Evolutionary conservation across 345 rosid genomes (phyloP), one percentile per base, ranked within the genome.

Genomic region (Gossypium ekmanianum): DNA sequence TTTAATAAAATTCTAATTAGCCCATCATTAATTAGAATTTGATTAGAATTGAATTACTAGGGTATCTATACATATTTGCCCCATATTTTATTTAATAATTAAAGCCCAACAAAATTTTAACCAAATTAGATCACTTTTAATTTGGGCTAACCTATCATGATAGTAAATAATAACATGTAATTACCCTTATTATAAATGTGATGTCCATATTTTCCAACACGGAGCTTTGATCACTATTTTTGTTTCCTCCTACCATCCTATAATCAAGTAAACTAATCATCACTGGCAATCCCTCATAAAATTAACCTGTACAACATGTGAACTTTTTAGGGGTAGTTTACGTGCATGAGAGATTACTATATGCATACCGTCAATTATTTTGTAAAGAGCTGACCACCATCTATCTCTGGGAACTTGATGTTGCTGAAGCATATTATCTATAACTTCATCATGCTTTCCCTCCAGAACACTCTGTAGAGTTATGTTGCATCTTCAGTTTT

Each of bases 321-420:
- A 47, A 26, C 27, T 7, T 61, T 4, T 13, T 27, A 0, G 17
- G 64, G 17, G 41, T 27, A 27, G 18, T 27, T 61, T 61, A 61
- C 17, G 13, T 54, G 51, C 26, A 62, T 9, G 39, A 58, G 62
- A 24, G 16, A 24, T 27, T 29, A 58, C 1, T 45, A 48, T 14
- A 20, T 54, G 26, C 64, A 47, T 83, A 88, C 91, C 92, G 87
- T 88, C 90, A 44, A 90, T 72, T 75, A 87, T 83, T 83, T 78
- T 80, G 79, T 86, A 83, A 44, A 90, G 87, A 71, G 92, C 50
- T 10, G 88, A 81, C 92, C 89, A 85, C 95, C 95, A 87, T 77
- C 87, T 51, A n/a, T 83, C 88, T 34, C 78, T 67, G 0, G 92
- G 74, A 76, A 86, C 77, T 62, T 78, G 79, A 78, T 81, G 57